Percentiles rank a stretch among this genome's conserved stretches.
Evolutionary conservation across 768 basidiomycete species (phyloP).

Genomic region (Coprinellus aureogranulatus): DNA sequence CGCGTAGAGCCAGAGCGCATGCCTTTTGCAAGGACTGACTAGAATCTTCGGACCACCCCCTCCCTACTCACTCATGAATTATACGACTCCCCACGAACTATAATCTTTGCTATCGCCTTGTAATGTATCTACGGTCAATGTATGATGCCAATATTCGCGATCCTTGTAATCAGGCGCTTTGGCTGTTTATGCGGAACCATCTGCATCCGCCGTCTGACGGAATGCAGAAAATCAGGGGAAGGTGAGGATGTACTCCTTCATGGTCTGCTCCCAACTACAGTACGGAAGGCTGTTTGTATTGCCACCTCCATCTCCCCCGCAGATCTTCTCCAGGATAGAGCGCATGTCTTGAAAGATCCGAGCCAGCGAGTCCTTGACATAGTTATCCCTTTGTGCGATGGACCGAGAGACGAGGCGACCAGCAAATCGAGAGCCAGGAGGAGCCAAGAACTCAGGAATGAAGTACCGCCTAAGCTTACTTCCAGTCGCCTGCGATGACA

Average conservation of each 20-base stretch:
- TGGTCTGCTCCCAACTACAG: constrained; percentile 60
- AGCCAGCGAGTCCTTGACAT: constrained; percentile 16
- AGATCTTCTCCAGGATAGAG: constrained; percentile 33
- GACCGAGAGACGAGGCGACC: neutral
- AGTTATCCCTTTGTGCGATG: constrained; percentile 4
- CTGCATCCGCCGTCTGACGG: no score
- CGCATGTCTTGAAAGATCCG: constrained; percentile 32
- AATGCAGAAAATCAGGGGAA: constrained; percentile 59
- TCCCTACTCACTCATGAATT: no score
- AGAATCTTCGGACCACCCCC: no score
- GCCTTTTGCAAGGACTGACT: no score
- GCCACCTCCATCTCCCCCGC: constrained; percentile 40
- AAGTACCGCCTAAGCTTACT: constrained; percentile 5
- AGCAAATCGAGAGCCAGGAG: constrained; percentile 1
- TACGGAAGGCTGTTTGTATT: constrained; percentile 32
- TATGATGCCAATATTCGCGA: no score
- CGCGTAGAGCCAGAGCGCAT: no score
- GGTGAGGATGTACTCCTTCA: constrained; percentile 61
- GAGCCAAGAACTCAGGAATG: neutral
- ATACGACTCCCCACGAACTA: no score
- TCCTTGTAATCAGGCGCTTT: no score
- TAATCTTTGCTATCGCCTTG: no score
- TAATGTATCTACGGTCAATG: no score
- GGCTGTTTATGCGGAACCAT: no score
- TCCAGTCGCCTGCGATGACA: constrained; percentile 9